Conservation (phyloP, 495 filamentous ascomycete genomes). For the Pseudomonodictys pantanalensis region DNA sequence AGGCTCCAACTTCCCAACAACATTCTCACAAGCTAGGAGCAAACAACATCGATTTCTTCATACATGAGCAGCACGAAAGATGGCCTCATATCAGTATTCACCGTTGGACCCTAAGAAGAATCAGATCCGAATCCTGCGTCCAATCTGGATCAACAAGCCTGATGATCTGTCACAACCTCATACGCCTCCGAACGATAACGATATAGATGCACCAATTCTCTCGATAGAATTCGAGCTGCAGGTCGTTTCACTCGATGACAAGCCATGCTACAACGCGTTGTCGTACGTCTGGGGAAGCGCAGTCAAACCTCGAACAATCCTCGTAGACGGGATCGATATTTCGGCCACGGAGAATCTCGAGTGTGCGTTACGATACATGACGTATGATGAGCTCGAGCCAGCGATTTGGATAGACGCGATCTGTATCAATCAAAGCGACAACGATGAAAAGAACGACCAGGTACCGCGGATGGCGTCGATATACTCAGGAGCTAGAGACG, state of each 20-base stretch:
- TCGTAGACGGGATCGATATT: not conserved
- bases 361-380: not conserved
- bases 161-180: not conserved
- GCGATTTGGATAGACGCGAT: not conserved
- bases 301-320: not conserved
- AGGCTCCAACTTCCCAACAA: too few relatives aligned
- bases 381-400: not conserved
- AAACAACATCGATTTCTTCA: too few relatives aligned
- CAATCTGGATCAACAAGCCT: not conserved
- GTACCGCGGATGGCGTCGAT: not conserved
- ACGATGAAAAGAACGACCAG: not conserved
- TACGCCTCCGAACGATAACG: not conserved
- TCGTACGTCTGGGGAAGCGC: not conserved
- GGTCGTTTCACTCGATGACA: not conserved
- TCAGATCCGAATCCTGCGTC: not conserved
- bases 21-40: too few relatives aligned
- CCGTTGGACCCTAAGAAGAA: not conserved
- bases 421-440: too few relatives aligned
- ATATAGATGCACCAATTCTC: not conserved
- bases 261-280: not conserved
- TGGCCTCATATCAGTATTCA: not conserved
- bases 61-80: too few relatives aligned
- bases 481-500: not conserved
- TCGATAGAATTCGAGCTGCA: not conserved
- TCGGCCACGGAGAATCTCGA: not conserved